Conservation (phyloP, 441 rosid genomes). For the Viola pubescens region DNA sequence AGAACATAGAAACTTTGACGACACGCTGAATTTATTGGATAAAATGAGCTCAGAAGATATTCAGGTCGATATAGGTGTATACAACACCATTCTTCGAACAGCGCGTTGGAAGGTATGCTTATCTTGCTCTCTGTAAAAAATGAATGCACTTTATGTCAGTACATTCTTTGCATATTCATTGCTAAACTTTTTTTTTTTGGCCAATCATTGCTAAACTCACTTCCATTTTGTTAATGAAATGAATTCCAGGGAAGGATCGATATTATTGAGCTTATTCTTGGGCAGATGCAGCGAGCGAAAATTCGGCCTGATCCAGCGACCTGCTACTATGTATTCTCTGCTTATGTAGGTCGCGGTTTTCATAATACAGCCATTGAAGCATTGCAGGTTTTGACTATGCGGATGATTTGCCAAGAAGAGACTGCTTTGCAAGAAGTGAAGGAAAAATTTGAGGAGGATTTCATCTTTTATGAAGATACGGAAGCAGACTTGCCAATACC, state of each 20-base stretch:
- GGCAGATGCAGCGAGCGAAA: constrained; percentile 50
- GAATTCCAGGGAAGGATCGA: constrained; percentile 50
- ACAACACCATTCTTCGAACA: constrained; percentile 52
- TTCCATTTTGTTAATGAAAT: constrained; percentile 7
- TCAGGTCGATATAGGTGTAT: constrained; percentile 41
- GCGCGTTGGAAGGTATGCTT: constrained; percentile 44
- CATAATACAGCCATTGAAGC: constrained; percentile 57
- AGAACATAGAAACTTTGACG: constrained; percentile 39
- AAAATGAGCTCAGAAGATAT: constrained; percentile 40
- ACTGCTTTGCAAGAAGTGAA: constrained; percentile 33
- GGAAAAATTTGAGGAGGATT: constrained; percentile 41
- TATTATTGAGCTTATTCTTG: constrained; percentile 53
- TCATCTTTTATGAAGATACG: constrained; percentile 47
- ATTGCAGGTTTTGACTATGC: constrained; percentile 60
- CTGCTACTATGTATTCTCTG: constrained; percentile 45
- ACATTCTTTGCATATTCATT: background rate
- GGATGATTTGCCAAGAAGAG: constrained; percentile 50
- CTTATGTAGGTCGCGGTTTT: constrained; percentile 42
- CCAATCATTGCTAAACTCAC: background rate
- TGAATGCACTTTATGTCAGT: background rate
- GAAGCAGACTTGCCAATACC: constrained; percentile 48
- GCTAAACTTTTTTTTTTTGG: background rate
- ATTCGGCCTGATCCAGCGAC: constrained; percentile 69
- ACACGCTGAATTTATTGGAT: constrained; percentile 49
- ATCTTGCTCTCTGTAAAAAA: background rate